Base-by-base conservation (phyloP, 805 yeast species). In the Lipomyces sp. region DNA sequence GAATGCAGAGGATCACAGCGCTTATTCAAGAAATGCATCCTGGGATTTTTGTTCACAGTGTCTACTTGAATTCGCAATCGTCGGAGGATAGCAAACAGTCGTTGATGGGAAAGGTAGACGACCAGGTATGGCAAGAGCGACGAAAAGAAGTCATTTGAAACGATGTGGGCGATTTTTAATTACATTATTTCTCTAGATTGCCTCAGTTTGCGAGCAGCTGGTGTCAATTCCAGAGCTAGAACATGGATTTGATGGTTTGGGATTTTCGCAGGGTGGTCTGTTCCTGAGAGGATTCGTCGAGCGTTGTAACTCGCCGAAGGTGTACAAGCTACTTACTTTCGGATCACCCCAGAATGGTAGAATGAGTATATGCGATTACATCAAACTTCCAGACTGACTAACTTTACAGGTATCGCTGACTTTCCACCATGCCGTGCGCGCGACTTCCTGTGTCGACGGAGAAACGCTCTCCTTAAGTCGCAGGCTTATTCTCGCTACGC, bases 221-320 rank as follows among this genome's bases (percentile, higher is more conserved):
- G 61, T 74, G 0, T 71, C 71, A 0, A 79, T 84, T 1, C 78
- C 85, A 0, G 85, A 82, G 63, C 77, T 89, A 6, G 60, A 61
- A 8, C 53, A 77, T 42, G 93, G 93, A 0, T 87, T 89, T 73
- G 87, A 89, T 74, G 90, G 87, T 4, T 81, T 90, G 53, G 96
- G 96, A 4, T 87, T 88, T 71, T 89, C 94, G 0, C 96, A 90
- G 74, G 96, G 96, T 53, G 96, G 96, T 0, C 76, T 90, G n/a
- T 86, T 90, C 67, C 77, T 89, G n/a, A 77, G 96, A 57, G 88
- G 87, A 4, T 82, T 88, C 35, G 80, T 85, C 35, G 89, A 90
- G 73, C 76, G 83, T 32, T 90, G 94, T 76, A 81, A 78, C 34
- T 60, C 13, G 45, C 81, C 74, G 1, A 74, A 77, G 29, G 80